Percentiles rank a stretch among this genome's conserved stretches.
These are phyloP conservation scores for Penicillium ochrochloron DNA, from an alignment of 495 filamentous ascomycete genomes.

Conservation along the genomic window DNA sequence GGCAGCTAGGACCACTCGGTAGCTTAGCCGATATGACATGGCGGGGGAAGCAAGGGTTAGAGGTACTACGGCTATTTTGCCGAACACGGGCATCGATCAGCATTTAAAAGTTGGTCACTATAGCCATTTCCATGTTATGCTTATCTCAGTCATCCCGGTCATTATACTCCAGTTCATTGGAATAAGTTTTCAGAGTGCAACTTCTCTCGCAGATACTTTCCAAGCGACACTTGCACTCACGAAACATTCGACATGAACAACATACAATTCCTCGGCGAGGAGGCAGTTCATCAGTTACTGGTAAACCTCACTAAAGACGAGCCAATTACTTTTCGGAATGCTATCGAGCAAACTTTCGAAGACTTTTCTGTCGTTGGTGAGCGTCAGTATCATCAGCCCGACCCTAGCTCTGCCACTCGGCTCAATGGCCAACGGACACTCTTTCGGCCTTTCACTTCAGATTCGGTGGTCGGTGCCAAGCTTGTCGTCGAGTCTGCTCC, in stretches of 20 bases:
- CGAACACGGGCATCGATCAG: neutral
- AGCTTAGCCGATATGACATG: neutral
- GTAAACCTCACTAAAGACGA: neutral
- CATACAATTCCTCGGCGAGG: neutral
- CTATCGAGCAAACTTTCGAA: constrained; percentile 4
- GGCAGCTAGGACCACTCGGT: neutral
- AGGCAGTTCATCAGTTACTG: neutral
- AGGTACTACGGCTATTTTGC: neutral
- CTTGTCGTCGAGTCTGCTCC: constrained; percentile 19
- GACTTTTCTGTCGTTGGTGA: neutral
- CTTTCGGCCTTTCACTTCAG: constrained; percentile 28
- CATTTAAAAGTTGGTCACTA: neutral
- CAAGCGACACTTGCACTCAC: neutral
- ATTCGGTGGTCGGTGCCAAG: constrained; percentile 19
- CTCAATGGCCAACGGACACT: constrained; percentile 25
- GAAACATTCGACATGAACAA: neutral
- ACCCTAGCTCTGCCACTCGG: constrained; percentile 17
- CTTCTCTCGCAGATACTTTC: neutral
- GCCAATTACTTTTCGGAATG: neutral
- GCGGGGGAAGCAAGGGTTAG: neutral
- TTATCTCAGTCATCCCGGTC: neutral
- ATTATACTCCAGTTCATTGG: neutral
- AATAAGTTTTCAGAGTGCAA: neutral
- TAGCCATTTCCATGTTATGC: neutral
- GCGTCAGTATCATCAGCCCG: constrained; percentile 25